Evolutionary conservation across 176 grass and related monocot species (phyloP).

Genomic region (Chrysopogon serrulatus): DNA sequence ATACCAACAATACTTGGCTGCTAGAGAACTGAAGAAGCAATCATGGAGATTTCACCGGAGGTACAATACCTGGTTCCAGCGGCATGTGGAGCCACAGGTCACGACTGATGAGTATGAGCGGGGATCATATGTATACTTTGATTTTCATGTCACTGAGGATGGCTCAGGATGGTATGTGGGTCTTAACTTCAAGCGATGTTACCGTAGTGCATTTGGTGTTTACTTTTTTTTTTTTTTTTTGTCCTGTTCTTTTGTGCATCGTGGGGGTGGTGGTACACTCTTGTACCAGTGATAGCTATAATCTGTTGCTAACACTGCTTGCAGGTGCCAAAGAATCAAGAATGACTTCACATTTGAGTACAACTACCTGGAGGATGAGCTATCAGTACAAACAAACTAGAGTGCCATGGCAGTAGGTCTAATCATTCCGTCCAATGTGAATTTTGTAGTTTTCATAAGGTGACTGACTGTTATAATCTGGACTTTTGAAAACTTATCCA

Average conservation of each 20-base stretch:
- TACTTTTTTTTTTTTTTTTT: neutral
- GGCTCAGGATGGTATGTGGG: constrained; percentile 75
- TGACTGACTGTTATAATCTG: constrained; percentile 1
- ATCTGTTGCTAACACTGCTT: constrained; percentile 8
- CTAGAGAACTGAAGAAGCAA: constrained; percentile 94
- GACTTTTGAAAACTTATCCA: constrained; percentile 5
- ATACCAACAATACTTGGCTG: constrained; percentile 89
- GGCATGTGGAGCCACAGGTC: constrained; percentile 94
- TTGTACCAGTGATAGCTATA: neutral
- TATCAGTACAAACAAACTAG: constrained; percentile 61
- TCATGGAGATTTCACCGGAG: constrained; percentile 97
- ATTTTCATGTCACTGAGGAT: constrained; percentile 84
- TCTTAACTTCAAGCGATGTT: neutral
- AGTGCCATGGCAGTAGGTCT: constrained; percentile 18
- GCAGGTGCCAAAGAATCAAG: constrained; percentile 97
- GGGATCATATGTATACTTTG: constrained; percentile 96
- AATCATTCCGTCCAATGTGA: constrained; percentile 10
- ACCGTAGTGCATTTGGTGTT: neutral
- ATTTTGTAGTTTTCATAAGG: constrained; percentile 16
- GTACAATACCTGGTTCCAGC: constrained; percentile 98
- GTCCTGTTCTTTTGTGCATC: neutral
- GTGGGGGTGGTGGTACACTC: no score
- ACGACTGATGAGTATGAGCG: constrained; percentile 92
- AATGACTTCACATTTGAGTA: constrained; percentile 97
- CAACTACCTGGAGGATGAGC: constrained; percentile 91